Evolutionary conservation across 106 monocot genomes (phyloP).

Genomic region (Dioscorea zingiberensis): DNA sequence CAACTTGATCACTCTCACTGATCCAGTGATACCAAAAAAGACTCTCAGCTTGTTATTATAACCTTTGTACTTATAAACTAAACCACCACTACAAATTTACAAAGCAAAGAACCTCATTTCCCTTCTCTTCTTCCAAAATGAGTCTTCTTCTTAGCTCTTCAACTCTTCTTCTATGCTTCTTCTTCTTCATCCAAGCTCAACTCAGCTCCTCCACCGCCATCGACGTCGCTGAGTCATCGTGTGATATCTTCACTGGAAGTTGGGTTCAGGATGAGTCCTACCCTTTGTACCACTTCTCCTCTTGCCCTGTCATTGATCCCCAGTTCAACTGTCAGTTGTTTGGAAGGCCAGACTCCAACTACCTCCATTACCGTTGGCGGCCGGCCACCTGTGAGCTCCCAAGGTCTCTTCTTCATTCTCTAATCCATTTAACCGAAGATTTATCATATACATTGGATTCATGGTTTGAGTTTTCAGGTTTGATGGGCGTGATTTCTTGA

Average conservation of each 20-base stretch:
- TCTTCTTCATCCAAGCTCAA: background rate
- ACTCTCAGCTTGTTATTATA: too few species aligned
- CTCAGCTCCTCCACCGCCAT: background rate
- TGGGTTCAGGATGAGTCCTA: slow-evolving; percentile 58
- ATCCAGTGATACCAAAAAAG: too few species aligned
- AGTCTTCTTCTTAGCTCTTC: background rate
- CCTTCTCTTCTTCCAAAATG: too few species aligned
- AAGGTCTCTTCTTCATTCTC: slow-evolving; percentile 12
- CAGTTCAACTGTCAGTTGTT: slow-evolving; percentile 74
- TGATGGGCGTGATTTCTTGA: slow-evolving; percentile 49
- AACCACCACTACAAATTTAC: too few species aligned
- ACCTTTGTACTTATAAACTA: too few species aligned
- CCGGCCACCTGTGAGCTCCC: slow-evolving; percentile 60
- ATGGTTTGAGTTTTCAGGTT: slow-evolving; percentile 16
- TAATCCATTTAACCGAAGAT: background rate
- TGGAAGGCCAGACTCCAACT: slow-evolving; percentile 59
- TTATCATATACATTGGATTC: background rate
- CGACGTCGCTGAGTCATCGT: slow-evolving; percentile 17
- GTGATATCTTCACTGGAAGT: slow-evolving; percentile 47
- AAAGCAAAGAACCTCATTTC: too few species aligned
- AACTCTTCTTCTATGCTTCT: background rate
- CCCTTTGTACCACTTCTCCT: slow-evolving; percentile 35
- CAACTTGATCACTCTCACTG: too few species aligned
- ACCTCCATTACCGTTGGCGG: slow-evolving; percentile 54
- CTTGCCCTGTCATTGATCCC: slow-evolving; percentile 57